Evolutionary conservation across 225 moss, liverwort and hornwort species (phyloP).

Genomic region (Pseudoscleropodium purum): DNA sequence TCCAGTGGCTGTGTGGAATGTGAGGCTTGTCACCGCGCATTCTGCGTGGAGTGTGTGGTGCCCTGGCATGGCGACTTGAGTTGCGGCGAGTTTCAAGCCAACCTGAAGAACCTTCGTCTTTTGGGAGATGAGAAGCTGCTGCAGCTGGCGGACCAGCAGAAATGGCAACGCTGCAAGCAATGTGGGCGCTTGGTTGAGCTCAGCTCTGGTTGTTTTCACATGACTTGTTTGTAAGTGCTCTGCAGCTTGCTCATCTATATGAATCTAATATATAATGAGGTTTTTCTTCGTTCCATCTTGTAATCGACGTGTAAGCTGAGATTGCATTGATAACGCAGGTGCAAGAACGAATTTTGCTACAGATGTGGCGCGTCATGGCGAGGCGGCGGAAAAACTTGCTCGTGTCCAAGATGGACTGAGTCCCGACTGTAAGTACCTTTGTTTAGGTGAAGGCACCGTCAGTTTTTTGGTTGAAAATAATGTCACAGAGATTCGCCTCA

Average conservation of each 20-base stretch:
- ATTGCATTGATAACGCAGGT: constrained; percentile 1
- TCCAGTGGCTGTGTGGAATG: constrained; percentile 17
- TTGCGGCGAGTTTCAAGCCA: constrained; percentile 16
- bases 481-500: not conserved
- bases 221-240: constrained; percentile 22
- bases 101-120: not conserved
- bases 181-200: constrained; percentile 25
- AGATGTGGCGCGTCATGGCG: constrained; percentile 11
- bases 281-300: not conserved
- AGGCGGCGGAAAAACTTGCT: not conserved
- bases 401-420: not conserved
- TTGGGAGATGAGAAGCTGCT: constrained; percentile 17
- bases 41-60: constrained; percentile 21
- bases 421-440: not conserved
- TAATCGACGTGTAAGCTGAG: not conserved
- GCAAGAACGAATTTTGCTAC: constrained; percentile 30
- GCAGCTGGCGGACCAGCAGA: constrained; percentile 4
- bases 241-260: not conserved
- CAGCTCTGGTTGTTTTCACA: constrained; percentile 20
- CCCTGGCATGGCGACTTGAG: constrained; percentile 30
- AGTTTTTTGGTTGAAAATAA: not conserved
- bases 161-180: constrained; percentile 33
- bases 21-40: constrained; percentile 21
- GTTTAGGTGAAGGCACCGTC: not conserved
- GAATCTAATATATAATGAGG: not conserved